Conservation (phyloP, 805 yeast species). For the Zygoascus ofunaensis region DNA sequence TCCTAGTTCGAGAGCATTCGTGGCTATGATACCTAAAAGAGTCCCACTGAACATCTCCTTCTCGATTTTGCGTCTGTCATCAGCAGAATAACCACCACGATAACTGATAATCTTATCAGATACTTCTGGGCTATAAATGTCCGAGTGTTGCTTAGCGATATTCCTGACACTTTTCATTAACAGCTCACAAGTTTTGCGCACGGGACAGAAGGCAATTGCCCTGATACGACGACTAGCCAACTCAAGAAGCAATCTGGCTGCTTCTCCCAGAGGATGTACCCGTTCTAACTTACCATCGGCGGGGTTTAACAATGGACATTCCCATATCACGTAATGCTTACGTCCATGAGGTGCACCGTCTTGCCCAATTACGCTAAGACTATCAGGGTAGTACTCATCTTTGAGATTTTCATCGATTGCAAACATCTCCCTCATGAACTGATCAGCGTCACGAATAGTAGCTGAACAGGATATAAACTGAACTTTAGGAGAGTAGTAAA, state of each 20-base stretch:
- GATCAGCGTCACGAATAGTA: constrained; percentile 64
- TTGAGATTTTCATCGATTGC: constrained; percentile 36
- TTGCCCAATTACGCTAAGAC: constrained; percentile 40
- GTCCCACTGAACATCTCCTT: constrained; percentile 83
- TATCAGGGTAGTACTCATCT: constrained; percentile 33
- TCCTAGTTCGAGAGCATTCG: constrained; percentile 92
- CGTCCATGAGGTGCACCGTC: constrained; percentile 90
- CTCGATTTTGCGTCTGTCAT: constrained; percentile 82
- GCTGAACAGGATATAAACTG: constrained; percentile 90
- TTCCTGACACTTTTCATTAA: constrained; percentile 73
- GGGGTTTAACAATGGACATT: constrained; percentile 63
- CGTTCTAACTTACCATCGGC: constrained; percentile 51
- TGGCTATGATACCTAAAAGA: constrained; percentile 78
- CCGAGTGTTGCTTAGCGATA: constrained; percentile 35
- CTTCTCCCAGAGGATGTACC: constrained; percentile 62
- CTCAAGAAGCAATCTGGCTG: constrained; percentile 64
- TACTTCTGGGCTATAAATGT: constrained; percentile 7
- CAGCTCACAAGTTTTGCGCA: constrained; percentile 76
- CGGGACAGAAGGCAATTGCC: constrained; percentile 84
- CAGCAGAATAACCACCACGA: constrained; percentile 87
- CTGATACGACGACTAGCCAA: constrained; percentile 57
- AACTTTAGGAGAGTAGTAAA: constrained; percentile 42
- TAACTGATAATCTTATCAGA: constrained; percentile 64
- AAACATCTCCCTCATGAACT: constrained; percentile 66
- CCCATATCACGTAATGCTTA: constrained; percentile 72